These are phyloP conservation scores for Moniliella sp. DNA, from an alignment of 1,284 basidiomycete genomes.

Conservation along the genomic window DNA sequence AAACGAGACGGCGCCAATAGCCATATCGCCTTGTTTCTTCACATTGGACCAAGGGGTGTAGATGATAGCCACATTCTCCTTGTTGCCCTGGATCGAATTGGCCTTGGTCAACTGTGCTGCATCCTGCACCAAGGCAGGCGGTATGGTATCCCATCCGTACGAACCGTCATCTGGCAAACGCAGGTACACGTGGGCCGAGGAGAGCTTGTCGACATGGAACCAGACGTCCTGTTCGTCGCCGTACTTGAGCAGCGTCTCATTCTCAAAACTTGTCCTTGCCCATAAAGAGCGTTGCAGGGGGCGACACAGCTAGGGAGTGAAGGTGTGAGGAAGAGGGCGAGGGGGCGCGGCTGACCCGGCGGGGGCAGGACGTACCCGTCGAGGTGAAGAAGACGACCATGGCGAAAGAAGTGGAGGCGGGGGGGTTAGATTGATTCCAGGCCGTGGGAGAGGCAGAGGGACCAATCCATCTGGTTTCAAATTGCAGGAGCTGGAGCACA, in stretches of 20 bases:
- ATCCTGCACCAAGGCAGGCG: conserved; percentile 55
- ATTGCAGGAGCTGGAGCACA: too few relatives aligned
- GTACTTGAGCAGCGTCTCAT: conserved; percentile 74
- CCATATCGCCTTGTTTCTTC: conserved; percentile 3
- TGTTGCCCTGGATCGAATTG: conserved; percentile 90
- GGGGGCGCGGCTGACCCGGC: conserved; percentile 1
- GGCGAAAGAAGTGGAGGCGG: too few relatives aligned
- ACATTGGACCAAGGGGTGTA: conserved; percentile 49
- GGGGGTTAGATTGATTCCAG: too few relatives aligned
- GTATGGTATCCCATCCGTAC: conserved; percentile 68
- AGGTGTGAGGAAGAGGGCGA: neutral
- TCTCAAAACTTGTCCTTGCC: conserved; percentile 56
- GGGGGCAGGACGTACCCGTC: conserved; percentile 32
- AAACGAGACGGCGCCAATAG: neutral
- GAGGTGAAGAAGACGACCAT: conserved; percentile 45
- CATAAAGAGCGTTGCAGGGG: conserved; percentile 65
- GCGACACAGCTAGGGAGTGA: conserved; percentile 36
- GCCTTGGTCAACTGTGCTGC: conserved; percentile 89
- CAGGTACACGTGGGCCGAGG: conserved; percentile 44
- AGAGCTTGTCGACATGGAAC: conserved; percentile 42
- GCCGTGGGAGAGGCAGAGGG: too few relatives aligned
- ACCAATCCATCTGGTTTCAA: too few relatives aligned
- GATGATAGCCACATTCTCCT: conserved; percentile 75
- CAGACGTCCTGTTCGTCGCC: conserved; percentile 35
- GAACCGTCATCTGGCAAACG: conserved; percentile 51